Evolutionary conservation across 768 basidiomycete genomes (phyloP), one percentile per base, ranked within the genome.

Genomic region (Pulveroboletus frians): DNA sequence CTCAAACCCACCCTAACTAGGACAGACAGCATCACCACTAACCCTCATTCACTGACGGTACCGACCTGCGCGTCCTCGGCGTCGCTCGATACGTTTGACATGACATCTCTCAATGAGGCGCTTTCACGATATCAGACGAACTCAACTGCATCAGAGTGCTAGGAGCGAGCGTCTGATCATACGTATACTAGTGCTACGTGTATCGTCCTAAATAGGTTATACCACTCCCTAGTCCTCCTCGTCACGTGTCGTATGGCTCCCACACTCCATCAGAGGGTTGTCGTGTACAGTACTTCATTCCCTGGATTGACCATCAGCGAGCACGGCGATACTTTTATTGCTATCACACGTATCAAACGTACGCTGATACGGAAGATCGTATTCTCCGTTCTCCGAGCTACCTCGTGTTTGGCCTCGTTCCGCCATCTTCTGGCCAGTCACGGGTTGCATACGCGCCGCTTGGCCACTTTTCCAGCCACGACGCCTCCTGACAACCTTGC

Each of bases 361-460:
- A 21, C 46, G 21, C 27, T 36, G 31, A 31, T 27, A 36, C 40
- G 17, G 30, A 34, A 39, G 44, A 21, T 27, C 26, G 34, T 32
- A 35, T 43, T 35, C 38, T 35, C 17, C 42, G 37, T 43, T 35
- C 38, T 35, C 17, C 42, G 37, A 31, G 11, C 15, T 20, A 26
- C 61, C 59, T 58, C 62, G 62, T 64, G 62, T 47, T 49, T 36
- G 38, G 52, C 55, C 50, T 60, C 50, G 49, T 60, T 59, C 60
- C 50, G n/a, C 23, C 36, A 35, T 42, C 38, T 18, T 49, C 21
- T 21, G 27, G 32, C 26, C 30, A 15, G 35, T 32, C 30, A 21
- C 47, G 38, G 38, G 42, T 41, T 35, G 29, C 34, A 42, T 52
- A 49, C 51, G 51, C 57, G 30, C 21, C 14, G 42, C 26, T 37